Conservation (phyloP, 2,329 filamentous ascomycete genomes). For the Phialophora tarda region DNA sequence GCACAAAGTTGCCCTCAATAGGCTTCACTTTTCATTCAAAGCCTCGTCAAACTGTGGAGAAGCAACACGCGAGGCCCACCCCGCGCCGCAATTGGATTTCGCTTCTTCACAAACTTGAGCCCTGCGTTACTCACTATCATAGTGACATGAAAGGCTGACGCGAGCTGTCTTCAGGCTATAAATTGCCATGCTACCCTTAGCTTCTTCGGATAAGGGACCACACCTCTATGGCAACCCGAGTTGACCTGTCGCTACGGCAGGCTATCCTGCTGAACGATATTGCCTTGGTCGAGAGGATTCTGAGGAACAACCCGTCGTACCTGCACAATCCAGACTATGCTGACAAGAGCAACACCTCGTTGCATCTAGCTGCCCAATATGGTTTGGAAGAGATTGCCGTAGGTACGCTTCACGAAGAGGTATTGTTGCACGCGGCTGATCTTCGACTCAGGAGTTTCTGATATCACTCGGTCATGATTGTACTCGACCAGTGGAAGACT, state of each 20-base stretch:
- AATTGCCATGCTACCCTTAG: conserved; percentile 6
- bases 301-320: conserved; percentile 71
- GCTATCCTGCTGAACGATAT: conserved; percentile 78
- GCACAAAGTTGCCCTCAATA: not conserved
- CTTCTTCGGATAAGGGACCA: not conserved
- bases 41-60: not conserved
- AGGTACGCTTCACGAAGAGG: conserved; percentile 33
- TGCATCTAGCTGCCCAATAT: conserved; percentile 78
- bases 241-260: conserved; percentile 55
- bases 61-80: not conserved
- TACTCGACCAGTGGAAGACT: conserved; percentile 36
- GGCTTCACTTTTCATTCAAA: not conserved
- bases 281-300: conserved; percentile 75
- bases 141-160: not conserved
- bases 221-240: conserved; percentile 23
- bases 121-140: not conserved
- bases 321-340: conserved; percentile 80
- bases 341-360: conserved; percentile 77
- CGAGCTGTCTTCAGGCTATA: not conserved
- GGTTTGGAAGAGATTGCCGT: conserved; percentile 71
- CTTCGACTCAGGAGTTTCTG: conserved; percentile 61
- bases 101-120: not conserved
- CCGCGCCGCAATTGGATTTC: not conserved
- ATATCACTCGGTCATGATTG: conserved; percentile 77
- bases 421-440: conserved; percentile 15